Evolutionary conservation across 257 asterid genomes (phyloP), one percentile per base, ranked within the genome.

Genomic region (Solanum piurae): DNA sequence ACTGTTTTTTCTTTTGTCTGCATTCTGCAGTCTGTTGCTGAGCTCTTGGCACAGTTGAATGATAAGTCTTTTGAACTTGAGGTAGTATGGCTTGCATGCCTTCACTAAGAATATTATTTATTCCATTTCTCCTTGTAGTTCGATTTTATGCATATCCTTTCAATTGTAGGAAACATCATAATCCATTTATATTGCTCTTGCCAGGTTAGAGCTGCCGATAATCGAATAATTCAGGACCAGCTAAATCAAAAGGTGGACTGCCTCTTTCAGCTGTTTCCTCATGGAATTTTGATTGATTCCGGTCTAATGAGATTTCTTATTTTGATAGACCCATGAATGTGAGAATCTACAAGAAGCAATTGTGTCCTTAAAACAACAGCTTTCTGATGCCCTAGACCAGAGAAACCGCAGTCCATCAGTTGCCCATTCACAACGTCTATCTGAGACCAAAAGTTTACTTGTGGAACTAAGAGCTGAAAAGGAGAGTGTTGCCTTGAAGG

Each of bases 21-120:
- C 2, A 60, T 71, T 86, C 87, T 91, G 93, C 98, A 97, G 99
- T 80, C 94, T 38, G 88, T 94, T 84, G 89, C 95, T 89, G 98
- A 96, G 92, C 91, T 97, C 36, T 71, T 91, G 94, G 96, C 91
- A 42, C 99, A 95, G 90, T 90, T 97, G 89, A 93, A 96, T 91
- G 98, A 96, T 94, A 96, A 96, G 91, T 92, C 99, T 76, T 93
- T 97, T 92, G 99, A 97, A 90, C 99, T 97, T 89, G 99, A 96
- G 99, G 99, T 96, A 94, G 91, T 55, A 83, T 85, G 83, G 84
- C 83, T 89, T 76, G 64, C 84, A 77, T 88, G 34, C 87, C 83
- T 80, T 40, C 25, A 31, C 29, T 8, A 83, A 33, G 21, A 29
- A 34, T 23, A 33, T 55, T 83, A 49, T 58, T 86, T 82, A 33